A percentile compares a stretch with the other conserved stretches of the same genome.
Evolutionary conservation across 352 stramenopile genomes (phyloP).

Genomic region (Phytophthora ohioensis): DNA sequence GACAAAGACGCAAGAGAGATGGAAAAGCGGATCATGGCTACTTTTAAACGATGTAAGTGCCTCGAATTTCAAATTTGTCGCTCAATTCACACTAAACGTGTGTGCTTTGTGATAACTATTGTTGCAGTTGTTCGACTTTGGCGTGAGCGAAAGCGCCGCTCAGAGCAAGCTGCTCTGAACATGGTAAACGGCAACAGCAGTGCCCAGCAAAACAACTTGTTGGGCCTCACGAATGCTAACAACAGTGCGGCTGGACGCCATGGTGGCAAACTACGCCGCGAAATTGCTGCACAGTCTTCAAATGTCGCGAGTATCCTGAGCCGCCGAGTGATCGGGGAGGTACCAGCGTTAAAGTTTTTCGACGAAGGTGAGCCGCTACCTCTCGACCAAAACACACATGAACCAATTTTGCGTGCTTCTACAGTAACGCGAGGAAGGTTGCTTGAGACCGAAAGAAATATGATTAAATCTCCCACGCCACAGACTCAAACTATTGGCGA

Average conservation of each 20-base stretch:
- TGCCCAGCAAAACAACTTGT: slow-evolving; percentile 7
- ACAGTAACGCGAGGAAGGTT: not conserved
- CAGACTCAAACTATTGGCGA: slow-evolving; percentile 26
- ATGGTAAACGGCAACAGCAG: slow-evolving; percentile 54
- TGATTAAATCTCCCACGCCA: not conserved
- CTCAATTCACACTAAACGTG: not conserved
- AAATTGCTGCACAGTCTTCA: slow-evolving; percentile 64
- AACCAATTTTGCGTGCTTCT: slow-evolving; percentile 4
- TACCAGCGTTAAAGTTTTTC: slow-evolving; percentile 85
- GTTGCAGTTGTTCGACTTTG: slow-evolving; percentile 68
- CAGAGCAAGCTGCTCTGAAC: slow-evolving; percentile 57
- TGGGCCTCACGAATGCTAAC: slow-evolving; percentile 16
- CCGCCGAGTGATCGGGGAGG: slow-evolving; percentile 72
- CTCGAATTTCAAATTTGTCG: not conserved
- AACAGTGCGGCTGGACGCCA: slow-evolving; percentile 24
- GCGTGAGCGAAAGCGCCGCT: slow-evolving; percentile 61
- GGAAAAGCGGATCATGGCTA: slow-evolving; percentile 52
- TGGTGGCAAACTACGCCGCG: slow-evolving; percentile 57
- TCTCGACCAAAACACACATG: slow-evolving; percentile 5
- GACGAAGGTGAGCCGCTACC: slow-evolving; percentile 42
- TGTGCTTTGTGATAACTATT: not conserved
- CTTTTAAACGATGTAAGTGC: slow-evolving; percentile 64
- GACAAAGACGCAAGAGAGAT: slow-evolving; percentile 15
- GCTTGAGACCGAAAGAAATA: not conserved
- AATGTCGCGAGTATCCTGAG: slow-evolving; percentile 83